phyloP scores from a whole-genome alignment of 2,329 filamentous ascomycete genomes.

The Beauveria caledonica region DNA sequence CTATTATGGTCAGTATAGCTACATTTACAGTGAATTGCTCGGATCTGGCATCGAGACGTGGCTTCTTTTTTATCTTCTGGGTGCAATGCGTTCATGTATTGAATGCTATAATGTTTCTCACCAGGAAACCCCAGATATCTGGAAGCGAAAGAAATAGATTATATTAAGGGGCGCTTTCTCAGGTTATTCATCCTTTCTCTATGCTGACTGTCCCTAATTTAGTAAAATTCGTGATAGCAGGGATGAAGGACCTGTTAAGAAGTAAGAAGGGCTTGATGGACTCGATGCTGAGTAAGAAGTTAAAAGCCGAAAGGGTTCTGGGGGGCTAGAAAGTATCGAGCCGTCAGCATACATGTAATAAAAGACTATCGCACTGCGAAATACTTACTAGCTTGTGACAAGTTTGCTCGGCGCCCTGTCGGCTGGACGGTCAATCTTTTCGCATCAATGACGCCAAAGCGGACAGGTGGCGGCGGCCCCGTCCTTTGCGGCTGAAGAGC shows the following conservation, averaged over 20 bases:
- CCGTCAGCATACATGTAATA: background rate
- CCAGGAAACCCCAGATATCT: background rate
- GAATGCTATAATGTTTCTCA: background rate
- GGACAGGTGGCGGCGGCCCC: conserved; percentile 71
- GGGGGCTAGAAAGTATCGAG: conserved; percentile 30
- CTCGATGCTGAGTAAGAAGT: background rate
- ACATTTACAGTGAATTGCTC: background rate
- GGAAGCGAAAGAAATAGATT: background rate
- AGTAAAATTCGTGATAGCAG: background rate
- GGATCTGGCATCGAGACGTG: background rate
- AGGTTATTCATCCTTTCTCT: background rate
- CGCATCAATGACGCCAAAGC: conserved; percentile 72
- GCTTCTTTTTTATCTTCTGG: background rate
- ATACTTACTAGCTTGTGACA: conserved; percentile 86
- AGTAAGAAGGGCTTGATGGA: background rate
- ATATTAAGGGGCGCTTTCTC: conserved; percentile 2
- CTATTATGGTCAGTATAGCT: background rate
- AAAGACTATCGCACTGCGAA: background rate
- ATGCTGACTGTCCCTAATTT: background rate
- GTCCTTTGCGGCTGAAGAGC: conserved; percentile 40
- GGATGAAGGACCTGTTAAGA: background rate
- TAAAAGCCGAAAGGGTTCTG: conserved; percentile 48
- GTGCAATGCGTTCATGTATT: background rate
- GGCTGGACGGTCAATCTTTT: conserved; percentile 79
- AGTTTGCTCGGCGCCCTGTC: conserved; percentile 82